These are phyloP conservation scores for Amesomyces nigricolor DNA, from an alignment of 2,329 filamentous ascomycete species.

Conservation along the genomic window DNA sequence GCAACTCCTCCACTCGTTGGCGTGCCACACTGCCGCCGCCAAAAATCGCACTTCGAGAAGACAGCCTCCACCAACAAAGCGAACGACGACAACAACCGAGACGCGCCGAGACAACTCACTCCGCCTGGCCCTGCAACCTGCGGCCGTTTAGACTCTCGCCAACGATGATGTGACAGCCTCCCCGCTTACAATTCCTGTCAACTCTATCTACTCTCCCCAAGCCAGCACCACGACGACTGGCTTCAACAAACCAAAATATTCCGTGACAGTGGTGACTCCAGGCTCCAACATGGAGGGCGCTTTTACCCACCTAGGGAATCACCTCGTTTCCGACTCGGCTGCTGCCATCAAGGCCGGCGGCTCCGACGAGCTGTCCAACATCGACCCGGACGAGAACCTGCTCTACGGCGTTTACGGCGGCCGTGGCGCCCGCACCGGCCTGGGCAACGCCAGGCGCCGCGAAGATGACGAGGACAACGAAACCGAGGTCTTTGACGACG, in stretches of 20 bases:
- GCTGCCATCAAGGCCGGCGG: constrained; percentile 82
- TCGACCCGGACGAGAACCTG: constrained; percentile 74
- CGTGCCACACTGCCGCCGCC: constrained; percentile 3
- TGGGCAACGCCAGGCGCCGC: constrained; percentile 42
- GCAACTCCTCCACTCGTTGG: constrained; percentile 2
- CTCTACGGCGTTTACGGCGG: constrained; percentile 66
- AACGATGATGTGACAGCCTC: constrained; percentile 27
- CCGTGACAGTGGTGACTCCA: constrained; percentile 13
- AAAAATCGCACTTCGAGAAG: constrained; percentile 18
- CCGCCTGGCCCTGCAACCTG: constrained; percentile 5
- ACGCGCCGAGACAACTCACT: background rate
- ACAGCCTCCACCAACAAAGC: constrained; percentile 2
- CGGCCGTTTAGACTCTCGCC: constrained; percentile 6
- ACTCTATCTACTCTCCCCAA: constrained; percentile 10
- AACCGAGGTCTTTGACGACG: constrained; percentile 76
- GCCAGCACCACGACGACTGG: constrained; percentile 13
- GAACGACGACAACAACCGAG: background rate
- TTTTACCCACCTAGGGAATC: constrained; percentile 83
- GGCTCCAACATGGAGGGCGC: constrained; percentile 66
- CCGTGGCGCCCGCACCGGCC: constrained; percentile 46
- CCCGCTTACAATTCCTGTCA: constrained; percentile 8
- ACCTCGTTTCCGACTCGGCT: constrained; percentile 76
- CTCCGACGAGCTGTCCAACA: constrained; percentile 65
- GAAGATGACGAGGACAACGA: constrained; percentile 88
- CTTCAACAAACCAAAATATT: constrained; percentile 9